Percentiles rank a stretch among this genome's conserved stretches.
phyloP scores from a whole-genome alignment of 805 yeast genomes.

The Limtongia smithiae region DNA sequence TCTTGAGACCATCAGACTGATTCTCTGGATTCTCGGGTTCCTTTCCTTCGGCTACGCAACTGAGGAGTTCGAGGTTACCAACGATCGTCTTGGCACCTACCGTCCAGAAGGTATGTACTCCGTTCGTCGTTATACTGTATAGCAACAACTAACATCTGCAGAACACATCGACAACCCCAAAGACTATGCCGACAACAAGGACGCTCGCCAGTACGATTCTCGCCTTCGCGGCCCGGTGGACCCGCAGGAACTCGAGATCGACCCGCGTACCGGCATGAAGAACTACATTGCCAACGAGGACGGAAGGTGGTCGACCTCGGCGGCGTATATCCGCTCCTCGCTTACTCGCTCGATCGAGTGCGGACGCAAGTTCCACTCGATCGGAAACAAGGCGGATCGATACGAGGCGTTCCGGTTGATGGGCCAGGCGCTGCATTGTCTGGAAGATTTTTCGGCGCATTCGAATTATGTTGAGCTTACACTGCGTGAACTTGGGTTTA shows the following conservation, averaged over 20 bases:
- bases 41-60: constrained; percentile 33
- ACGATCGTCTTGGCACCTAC: constrained; percentile 29
- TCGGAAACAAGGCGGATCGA: constrained; percentile 11
- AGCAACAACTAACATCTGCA: background rate
- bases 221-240: constrained; percentile 30
- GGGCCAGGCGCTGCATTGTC: constrained; percentile 32
- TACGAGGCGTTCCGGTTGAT: constrained; percentile 31
- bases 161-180: constrained; percentile 32
- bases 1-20: constrained; percentile 23
- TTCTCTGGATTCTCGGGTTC: constrained; percentile 30
- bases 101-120: constrained; percentile 25
- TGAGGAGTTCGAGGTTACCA: constrained; percentile 32
- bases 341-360: constrained; percentile 22
- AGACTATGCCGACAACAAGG: constrained; percentile 30
- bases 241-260: constrained; percentile 29
- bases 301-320: constrained; percentile 31
- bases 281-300: constrained; percentile 31
- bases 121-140: background rate
- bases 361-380: constrained; percentile 25
- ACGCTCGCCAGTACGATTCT: constrained; percentile 26
- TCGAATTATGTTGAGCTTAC: constrained; percentile 28
- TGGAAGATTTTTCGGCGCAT: constrained; percentile 33
- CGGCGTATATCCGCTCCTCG: constrained; percentile 26
- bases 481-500: constrained; percentile 27
- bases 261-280: constrained; percentile 31